These are phyloP conservation scores for Ilyonectria destructans DNA, from an alignment of 2,329 filamentous ascomycete species.

Conservation along the genomic window DNA sequence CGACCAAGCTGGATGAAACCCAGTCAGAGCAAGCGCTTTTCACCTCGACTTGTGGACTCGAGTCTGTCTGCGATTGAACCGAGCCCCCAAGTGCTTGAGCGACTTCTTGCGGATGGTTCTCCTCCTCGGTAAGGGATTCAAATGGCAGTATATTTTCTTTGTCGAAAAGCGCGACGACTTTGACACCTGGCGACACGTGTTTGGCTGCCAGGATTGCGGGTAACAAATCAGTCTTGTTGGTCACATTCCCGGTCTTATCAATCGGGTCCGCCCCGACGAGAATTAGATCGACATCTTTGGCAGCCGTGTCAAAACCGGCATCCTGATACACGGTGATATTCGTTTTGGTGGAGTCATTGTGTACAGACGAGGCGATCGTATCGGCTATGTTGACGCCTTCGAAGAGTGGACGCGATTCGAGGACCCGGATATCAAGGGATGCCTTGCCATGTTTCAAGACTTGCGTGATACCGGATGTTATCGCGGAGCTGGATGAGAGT, in stretches of 20 bases:
- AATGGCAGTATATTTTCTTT: constrained; percentile 71
- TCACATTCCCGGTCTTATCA: constrained; percentile 70
- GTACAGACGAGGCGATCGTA: constrained; percentile 60
- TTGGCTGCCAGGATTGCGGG: constrained; percentile 71
- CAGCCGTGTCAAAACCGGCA: constrained; percentile 71
- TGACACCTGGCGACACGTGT: constrained; percentile 61
- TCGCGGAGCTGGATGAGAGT: constrained; percentile 76
- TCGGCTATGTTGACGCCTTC: constrained; percentile 74
- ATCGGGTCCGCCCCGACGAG: constrained; percentile 78
- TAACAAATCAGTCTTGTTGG: constrained; percentile 78
- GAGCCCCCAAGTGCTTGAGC: constrained; percentile 61
- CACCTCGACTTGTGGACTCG: constrained; percentile 51
- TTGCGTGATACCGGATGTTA: constrained; percentile 65
- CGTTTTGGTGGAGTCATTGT: constrained; percentile 49
- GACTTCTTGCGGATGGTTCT: constrained; percentile 70
- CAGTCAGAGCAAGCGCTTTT: constrained; percentile 75
- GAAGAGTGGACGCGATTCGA: constrained; percentile 78
- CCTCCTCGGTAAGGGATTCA: constrained; percentile 61
- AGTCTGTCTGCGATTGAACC: constrained; percentile 12
- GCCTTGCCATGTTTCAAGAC: constrained; percentile 55
- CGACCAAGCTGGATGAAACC: constrained; percentile 66
- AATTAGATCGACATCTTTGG: constrained; percentile 68
- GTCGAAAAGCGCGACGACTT: constrained; percentile 72
- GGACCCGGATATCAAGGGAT: constrained; percentile 69
- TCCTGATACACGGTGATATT: constrained; percentile 71